Evolutionary conservation across 805 yeast genomes (phyloP).

Genomic region (Yamadazyma sp.): DNA sequence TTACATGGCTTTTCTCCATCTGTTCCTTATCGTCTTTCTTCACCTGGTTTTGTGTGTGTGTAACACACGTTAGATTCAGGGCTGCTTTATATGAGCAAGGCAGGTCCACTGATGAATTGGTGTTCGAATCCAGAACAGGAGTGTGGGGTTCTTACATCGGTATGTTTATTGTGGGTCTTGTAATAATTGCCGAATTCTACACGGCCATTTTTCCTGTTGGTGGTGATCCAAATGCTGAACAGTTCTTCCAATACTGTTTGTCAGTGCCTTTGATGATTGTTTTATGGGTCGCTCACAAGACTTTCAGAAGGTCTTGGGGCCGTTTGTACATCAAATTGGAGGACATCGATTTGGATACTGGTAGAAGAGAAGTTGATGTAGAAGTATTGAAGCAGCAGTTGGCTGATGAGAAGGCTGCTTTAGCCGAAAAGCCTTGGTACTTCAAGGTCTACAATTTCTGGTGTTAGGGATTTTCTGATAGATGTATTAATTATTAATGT

Average conservation of each 20-base stretch:
- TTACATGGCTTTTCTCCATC: slow-evolving; percentile 43
- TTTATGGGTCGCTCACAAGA: slow-evolving; percentile 45
- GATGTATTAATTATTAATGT: slow-evolving; percentile 1
- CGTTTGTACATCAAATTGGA: slow-evolving; percentile 28
- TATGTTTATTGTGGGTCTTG: slow-evolving; percentile 29
- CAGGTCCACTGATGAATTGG: slow-evolving; percentile 36
- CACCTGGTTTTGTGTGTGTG: slow-evolving; percentile 42
- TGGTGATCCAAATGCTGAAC: slow-evolving; percentile 23
- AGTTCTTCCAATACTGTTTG: slow-evolving; percentile 53
- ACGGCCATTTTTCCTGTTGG: slow-evolving; percentile 41
- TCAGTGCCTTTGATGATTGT: slow-evolving; percentile 47
- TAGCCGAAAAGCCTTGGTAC: slow-evolving; percentile 27
- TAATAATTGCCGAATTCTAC: slow-evolving; percentile 40
- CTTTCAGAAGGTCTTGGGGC: slow-evolving; percentile 30
- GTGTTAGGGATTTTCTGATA: slow-evolving; percentile 22
- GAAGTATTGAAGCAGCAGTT: slow-evolving; percentile 41
- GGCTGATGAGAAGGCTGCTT: slow-evolving; percentile 35
- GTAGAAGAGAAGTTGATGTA: slow-evolving; percentile 39
- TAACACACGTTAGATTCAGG: slow-evolving; percentile 42
- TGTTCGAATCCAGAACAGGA: slow-evolving; percentile 37
- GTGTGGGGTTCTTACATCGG: slow-evolving; percentile 38
- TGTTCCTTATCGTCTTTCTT: slow-evolving; percentile 43
- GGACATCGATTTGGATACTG: slow-evolving; percentile 44
- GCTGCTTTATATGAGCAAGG: slow-evolving; percentile 38
- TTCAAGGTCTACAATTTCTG: slow-evolving; percentile 29